Conservation (phyloP, 2,329 filamentous ascomycete species). For the Trichoderma asperellum region DNA sequence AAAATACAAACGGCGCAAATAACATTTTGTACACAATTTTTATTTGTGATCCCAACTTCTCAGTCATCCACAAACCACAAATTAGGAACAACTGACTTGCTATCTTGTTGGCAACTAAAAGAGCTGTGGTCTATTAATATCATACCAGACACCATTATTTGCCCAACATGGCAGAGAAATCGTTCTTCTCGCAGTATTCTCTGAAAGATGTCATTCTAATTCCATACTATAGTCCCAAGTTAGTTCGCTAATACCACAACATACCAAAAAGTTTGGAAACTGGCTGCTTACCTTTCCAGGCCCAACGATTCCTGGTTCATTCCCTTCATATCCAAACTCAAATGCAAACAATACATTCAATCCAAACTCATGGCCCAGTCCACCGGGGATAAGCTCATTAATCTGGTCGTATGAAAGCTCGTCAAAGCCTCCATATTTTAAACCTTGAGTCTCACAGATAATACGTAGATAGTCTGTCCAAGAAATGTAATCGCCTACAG, state of each 20-base stretch:
- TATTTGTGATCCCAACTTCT: too few species aligned
- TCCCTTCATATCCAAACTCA: slow-evolving; percentile 31
- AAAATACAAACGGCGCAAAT: too few species aligned
- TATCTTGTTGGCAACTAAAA: too few species aligned
- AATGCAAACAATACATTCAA: slow-evolving; percentile 30
- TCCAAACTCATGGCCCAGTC: slow-evolving; percentile 31
- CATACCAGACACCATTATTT: not conserved
- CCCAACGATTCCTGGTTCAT: slow-evolving; percentile 28
- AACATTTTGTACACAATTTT: too few species aligned
- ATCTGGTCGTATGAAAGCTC: slow-evolving; percentile 31
- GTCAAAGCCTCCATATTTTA: slow-evolving; percentile 31
- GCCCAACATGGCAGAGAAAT: not conserved
- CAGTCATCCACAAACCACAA: too few species aligned
- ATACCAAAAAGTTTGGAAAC: not conserved
- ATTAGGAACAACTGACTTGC: too few species aligned
- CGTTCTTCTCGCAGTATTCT: slow-evolving; percentile 6
- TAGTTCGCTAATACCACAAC: not conserved
- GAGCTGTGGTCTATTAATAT: not conserved
- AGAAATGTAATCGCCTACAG: slow-evolving; percentile 29
- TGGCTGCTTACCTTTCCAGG: slow-evolving; percentile 28
- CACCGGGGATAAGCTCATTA: slow-evolving; percentile 28
- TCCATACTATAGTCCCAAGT: not conserved
- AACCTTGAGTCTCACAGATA: slow-evolving; percentile 30
- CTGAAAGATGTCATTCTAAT: slow-evolving; percentile 17
- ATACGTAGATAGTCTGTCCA: slow-evolving; percentile 27